Percentiles rank a stretch among this genome's conserved stretches.
Evolutionary conservation across 805 yeast genomes (phyloP).

Genomic region (Jamesozyma rosinii): DNA sequence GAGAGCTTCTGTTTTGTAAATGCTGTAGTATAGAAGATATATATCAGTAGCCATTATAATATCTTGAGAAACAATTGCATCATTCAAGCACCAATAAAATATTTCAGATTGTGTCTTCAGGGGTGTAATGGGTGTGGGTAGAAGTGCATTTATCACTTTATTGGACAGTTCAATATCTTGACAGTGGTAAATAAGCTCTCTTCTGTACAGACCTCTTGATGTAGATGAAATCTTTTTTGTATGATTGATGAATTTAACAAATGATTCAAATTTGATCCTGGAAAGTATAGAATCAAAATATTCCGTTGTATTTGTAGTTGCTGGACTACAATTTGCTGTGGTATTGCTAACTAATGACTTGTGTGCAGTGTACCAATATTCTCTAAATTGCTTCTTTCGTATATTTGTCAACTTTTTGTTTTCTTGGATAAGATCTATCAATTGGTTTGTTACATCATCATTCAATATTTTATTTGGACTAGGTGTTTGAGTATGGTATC

Average conservation of each 20-base stretch:
- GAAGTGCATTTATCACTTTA: neutral
- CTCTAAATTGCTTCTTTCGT: constrained; percentile 1
- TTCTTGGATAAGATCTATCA: neutral
- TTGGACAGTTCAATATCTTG: neutral
- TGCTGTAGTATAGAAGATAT: constrained; percentile 13
- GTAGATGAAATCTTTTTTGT: constrained; percentile 3
- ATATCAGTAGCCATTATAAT: constrained; percentile 17
- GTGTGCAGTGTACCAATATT: constrained; percentile 1
- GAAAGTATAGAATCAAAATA: neutral
- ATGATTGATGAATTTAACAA: neutral
- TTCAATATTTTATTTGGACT: neutral
- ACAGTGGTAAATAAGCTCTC: constrained; percentile 7
- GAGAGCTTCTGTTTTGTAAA: constrained; percentile 6
- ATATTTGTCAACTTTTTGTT: neutral
- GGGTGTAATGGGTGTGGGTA: neutral
- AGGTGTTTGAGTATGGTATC: neutral
- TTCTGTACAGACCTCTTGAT: constrained; percentile 7
- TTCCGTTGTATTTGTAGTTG: neutral
- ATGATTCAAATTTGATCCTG: neutral
- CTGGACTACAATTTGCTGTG: neutral
- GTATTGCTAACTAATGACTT: neutral
- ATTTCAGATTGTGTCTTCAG: neutral
- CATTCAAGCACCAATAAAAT: constrained; percentile 13
- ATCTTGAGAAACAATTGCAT: constrained; percentile 13
- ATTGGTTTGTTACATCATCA: neutral